phyloP scores from a whole-genome alignment of 805 yeast genomes.

The Metschnikowia chrysomelidarum region DNA sequence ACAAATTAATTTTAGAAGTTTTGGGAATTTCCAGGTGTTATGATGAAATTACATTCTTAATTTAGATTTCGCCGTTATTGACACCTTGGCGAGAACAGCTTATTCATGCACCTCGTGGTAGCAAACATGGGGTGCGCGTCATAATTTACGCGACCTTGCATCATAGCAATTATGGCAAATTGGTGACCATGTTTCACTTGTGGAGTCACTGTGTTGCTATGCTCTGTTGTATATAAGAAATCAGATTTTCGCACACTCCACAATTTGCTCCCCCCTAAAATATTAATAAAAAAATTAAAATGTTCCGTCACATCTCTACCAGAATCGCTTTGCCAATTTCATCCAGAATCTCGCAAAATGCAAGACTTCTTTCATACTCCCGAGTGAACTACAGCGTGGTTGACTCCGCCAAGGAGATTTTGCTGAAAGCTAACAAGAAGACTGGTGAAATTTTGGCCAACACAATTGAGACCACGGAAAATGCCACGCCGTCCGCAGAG shows the following conservation, averaged over 20 bases:
- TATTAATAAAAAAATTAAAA: slow-evolving; percentile 5
- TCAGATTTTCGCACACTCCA: no score
- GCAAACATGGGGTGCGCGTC: not conserved
- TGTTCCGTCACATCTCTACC: slow-evolving; percentile 16
- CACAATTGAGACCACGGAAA: slow-evolving; percentile 38
- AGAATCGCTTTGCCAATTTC: slow-evolving; percentile 12
- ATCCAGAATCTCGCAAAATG: slow-evolving; percentile 9
- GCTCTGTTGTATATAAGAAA: no score
- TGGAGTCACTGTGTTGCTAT: no score
- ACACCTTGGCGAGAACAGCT: no score
- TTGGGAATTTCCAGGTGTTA: no score
- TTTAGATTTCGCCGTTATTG: no score
- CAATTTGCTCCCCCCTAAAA: no score
- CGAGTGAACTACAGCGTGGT: slow-evolving; percentile 23
- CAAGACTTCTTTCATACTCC: slow-evolving; percentile 12
- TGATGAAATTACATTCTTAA: no score
- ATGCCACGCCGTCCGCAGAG: slow-evolving; percentile 20
- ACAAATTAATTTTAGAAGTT: no score
- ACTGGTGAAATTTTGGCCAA: slow-evolving; percentile 43
- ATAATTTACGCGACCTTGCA: slow-evolving; percentile 5
- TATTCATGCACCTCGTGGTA: slow-evolving; percentile 3
- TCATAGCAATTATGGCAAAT: slow-evolving; percentile 13
- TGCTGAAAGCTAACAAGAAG: slow-evolving; percentile 32
- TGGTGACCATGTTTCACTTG: slow-evolving; percentile 1
- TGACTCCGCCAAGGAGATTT: slow-evolving; percentile 36